Evolutionary conservation across 2,329 filamentous ascomycete species (phyloP), one percentile per base, ranked within the genome.

Genomic region (Iodosphaeria phyllophila): DNA sequence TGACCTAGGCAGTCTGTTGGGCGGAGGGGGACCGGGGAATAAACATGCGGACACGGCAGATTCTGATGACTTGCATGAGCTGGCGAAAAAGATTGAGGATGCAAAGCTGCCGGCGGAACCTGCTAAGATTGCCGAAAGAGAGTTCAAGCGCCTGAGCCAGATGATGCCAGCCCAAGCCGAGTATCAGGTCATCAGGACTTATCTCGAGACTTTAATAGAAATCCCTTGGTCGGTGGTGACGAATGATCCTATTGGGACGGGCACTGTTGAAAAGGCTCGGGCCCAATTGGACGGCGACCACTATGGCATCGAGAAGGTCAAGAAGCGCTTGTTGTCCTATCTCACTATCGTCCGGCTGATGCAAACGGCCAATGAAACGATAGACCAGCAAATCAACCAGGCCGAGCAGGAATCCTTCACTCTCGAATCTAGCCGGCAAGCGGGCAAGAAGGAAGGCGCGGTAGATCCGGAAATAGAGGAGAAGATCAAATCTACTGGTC

Each of bases 151-250:
- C 13, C 53, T 98, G 32, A 78, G 78, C 41, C 92, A 92, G 56
- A 95, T 95, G 80, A 84, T 82, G 41, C 84, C 89, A 1, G 80
- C 80, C 25, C 89, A 95, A 44, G 86, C 91, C 18, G 89, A 98
- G 43, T 93, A 93, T 43, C 80, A 89, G 33, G 86, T 98, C 8
- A 82, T 78, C 35, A 63, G 86, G 34, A 92, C 83, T 24, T 98
- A 93, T 52, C 61, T 98, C 8, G 89, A 98, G 51, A 95, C 83
- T 8, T 54, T 98, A 29, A 67, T 82, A 1, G 89, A 98, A 44
- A 89, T 98, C 24, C 89, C 89, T 0, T 98, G 89, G 89, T 69
- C 74, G 3, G 71, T 72, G 34, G 59, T 68, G 25, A 95, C 86
- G 0, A 74, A 89, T 32, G 86, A 95, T 42, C 72, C 82, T 16